Evolutionary conservation across 495 filamentous ascomycete genomes (phyloP), one percentile per base, ranked within the genome.

Genomic region (Hypoxylon cercidicola): DNA sequence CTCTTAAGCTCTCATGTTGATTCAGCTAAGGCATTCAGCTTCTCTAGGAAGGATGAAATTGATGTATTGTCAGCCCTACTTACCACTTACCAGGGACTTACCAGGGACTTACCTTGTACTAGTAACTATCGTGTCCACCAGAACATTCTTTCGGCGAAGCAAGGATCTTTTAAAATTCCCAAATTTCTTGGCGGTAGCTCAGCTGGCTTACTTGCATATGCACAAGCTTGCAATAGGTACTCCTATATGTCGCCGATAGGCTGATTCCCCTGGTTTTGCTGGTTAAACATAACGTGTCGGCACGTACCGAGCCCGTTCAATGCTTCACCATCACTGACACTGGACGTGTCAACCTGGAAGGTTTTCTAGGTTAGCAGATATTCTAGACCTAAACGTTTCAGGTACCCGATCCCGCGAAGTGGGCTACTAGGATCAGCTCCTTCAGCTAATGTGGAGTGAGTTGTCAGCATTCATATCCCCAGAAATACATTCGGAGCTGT

Each of bases 361-460:
- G 37, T 25, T 43, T 37, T 19, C 6, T 32, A 56, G 37, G 41
- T 60, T 55, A 1, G 48, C 8, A 47, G 34, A 60, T 12, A 55
- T 55, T 55, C 51, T 65, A 50, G 56, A 66, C 62, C 58, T 21
- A 43, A 25, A 41, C 39, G 64, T 52, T 62, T 68, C 48, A 55
- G 25, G 45, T 44, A 43, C 32, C 41, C 25, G 56, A 60, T 66
- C 35, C 50, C 62, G 41, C 45, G 10, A 48, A 28, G 19, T 39
- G 25, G 23, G 30, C 46, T n/a, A 55, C 53, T 28, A 45, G 54
- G 53, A 61, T 57, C 32, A 15, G 35, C 40, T 62, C 48, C 19
- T 12, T 55, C 58, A 68, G 54, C 39, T 39, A 28, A 32, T 55
- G 55, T 60, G 59, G 54, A 48, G 35, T 13, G 15, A 53, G 40